Conservation (phyloP, 352 stramenopile genomes). For the Thalassiosira livingstoniorum region DNA sequence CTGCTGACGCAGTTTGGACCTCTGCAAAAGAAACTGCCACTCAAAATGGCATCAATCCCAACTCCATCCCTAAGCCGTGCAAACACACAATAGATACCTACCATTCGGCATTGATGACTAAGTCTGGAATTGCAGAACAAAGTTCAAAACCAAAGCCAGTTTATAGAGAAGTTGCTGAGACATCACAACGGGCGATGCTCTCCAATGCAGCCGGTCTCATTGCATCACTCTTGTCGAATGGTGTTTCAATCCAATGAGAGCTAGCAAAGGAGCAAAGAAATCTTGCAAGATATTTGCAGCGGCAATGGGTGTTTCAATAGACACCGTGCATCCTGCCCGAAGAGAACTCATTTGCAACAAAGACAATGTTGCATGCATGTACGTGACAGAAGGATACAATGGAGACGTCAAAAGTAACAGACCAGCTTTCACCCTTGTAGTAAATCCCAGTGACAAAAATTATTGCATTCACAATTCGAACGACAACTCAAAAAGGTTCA, state of each 20-base stretch:
- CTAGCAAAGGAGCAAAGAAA: neutral
- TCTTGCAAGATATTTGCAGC: slow-evolving; percentile 1
- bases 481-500: slow-evolving; percentile 10
- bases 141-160: slow-evolving; percentile 17
- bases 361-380: slow-evolving; percentile 12
- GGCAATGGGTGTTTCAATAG: neutral
- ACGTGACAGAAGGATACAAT: neutral
- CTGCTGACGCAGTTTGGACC: too few species aligned
- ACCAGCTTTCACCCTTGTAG: neutral
- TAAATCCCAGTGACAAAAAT: neutral
- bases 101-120: too few species aligned
- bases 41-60: too few species aligned
- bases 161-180: slow-evolving; percentile 24
- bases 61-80: too few species aligned
- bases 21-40: too few species aligned
- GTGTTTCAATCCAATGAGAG: slow-evolving; percentile 5
- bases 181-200: slow-evolving; percentile 20
- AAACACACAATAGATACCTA: too few species aligned
- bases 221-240: neutral
- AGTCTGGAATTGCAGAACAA: too few species aligned
- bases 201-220: slow-evolving; percentile 5
- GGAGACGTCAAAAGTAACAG: neutral
- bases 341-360: neutral
- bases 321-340: neutral
- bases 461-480: slow-evolving; percentile 5